Evolutionary conservation across 2,329 filamentous ascomycete genomes (phyloP).

Genomic region (Albophoma yamanashiensis): DNA sequence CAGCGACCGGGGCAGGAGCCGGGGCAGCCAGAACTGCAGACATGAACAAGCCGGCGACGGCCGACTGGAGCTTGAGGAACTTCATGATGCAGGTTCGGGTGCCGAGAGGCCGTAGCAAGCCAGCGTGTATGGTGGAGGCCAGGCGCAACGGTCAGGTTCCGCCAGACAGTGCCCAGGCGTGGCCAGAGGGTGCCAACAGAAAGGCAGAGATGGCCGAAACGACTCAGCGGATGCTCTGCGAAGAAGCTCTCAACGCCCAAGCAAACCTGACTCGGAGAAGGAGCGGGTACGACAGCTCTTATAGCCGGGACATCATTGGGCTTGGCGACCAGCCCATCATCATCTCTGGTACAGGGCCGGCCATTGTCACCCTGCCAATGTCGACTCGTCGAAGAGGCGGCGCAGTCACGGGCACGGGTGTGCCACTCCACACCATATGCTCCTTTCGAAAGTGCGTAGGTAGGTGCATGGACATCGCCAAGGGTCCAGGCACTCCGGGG

Average conservation of each 20-base stretch:
- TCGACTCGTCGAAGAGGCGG: neutral
- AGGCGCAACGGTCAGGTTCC: neutral
- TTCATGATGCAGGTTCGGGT: neutral
- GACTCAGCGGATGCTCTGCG: neutral
- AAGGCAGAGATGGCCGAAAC: neutral
- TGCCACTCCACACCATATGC: neutral
- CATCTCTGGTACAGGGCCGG: neutral
- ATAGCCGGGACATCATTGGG: neutral
- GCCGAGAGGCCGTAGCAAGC: neutral
- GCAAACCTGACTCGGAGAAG: neutral
- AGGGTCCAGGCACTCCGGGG: neutral
- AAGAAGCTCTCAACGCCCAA: neutral
- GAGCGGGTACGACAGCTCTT: neutral
- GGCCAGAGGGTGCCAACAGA: neutral
- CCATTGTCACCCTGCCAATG: neutral
- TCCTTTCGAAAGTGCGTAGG: neutral
- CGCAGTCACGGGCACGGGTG: neutral
- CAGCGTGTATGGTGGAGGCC: neutral
- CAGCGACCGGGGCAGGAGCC: too few relatives aligned
- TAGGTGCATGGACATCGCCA: neutral
- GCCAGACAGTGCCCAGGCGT: neutral
- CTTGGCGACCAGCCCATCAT: neutral
- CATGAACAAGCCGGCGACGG: slow-evolving; percentile 2
- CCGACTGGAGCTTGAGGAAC: neutral
- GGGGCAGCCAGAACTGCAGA: slow-evolving; percentile 9